Conservation (phyloP, 768 basidiomycete species). For the Candolleomyces efflorescens region DNA sequence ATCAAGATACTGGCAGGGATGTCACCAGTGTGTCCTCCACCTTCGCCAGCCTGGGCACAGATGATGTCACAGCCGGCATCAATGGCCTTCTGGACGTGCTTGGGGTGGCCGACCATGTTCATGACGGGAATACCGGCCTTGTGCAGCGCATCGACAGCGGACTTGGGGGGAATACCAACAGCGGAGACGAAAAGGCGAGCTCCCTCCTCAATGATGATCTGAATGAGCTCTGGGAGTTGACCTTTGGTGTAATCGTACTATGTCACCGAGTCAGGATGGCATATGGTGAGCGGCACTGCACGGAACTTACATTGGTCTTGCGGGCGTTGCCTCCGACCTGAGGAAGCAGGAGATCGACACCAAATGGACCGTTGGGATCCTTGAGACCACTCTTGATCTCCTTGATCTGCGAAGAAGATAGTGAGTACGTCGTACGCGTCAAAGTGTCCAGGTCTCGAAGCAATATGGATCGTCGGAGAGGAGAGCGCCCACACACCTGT, state of each 20-base stretch:
- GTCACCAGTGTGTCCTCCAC: conserved; percentile 86
- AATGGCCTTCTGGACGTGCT: conserved; percentile 78
- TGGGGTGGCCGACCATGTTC: conserved; percentile 98
- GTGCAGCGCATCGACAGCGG: conserved; percentile 79
- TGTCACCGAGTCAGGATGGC: not conserved
- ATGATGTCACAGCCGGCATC: conserved; percentile 87
- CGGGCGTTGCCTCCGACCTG: conserved; percentile 83
- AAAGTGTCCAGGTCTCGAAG: not conserved
- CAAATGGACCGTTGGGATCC: conserved; percentile 78
- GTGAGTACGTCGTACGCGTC: not conserved
- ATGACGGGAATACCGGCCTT: conserved; percentile 81
- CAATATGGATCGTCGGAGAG: not conserved
- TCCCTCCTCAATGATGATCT: conserved; percentile 92
- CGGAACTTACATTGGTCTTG: conserved; percentile 73
- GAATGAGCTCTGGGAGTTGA: conserved; percentile 74
- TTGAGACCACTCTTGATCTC: conserved; percentile 68
- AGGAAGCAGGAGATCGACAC: conserved; percentile 87
- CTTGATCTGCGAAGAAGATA: conserved; percentile 46
- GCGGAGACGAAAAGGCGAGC: conserved; percentile 87
- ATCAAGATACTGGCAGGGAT: conserved; percentile 83
- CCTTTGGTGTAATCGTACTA: conserved; percentile 91
- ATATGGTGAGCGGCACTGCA: not conserved
- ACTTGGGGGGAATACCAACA: conserved; percentile 80
- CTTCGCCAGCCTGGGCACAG: conserved; percentile 92
- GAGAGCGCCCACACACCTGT: conserved; percentile 46